Evolutionary conservation across 2,329 filamentous ascomycete genomes (phyloP).

Genomic region (Cladorrhinum sp.): DNA sequence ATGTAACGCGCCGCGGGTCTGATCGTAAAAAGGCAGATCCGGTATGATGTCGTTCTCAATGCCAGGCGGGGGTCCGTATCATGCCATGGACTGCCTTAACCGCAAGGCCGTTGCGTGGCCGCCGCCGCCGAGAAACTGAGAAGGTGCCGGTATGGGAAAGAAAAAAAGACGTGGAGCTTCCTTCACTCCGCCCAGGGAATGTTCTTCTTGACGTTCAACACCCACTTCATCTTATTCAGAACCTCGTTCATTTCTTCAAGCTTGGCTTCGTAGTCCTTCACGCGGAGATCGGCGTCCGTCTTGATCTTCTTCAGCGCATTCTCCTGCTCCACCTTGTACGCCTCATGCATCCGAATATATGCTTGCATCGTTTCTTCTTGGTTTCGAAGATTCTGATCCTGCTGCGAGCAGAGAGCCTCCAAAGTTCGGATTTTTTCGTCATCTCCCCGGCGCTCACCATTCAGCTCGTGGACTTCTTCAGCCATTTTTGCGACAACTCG

Average conservation of each 20-base stretch:
- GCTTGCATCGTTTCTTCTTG: conserved; percentile 59
- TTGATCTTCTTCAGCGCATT: conserved; percentile 59
- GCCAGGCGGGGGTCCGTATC: background rate
- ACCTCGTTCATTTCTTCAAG: conserved; percentile 58
- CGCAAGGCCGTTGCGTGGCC: background rate
- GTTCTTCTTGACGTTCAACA: conserved; percentile 63
- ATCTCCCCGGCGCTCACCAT: conserved; percentile 55
- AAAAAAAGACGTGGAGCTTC: background rate
- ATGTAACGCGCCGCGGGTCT: background rate
- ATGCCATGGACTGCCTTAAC: background rate
- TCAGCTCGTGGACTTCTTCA: conserved; percentile 52
- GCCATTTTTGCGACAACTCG: conserved; percentile 48
- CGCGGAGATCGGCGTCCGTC: conserved; percentile 52
- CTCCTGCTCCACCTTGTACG: conserved; percentile 64
- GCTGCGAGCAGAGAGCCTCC: conserved; percentile 68
- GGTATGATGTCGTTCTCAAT: background rate
- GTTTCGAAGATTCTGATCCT: conserved; percentile 64
- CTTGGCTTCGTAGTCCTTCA: conserved; percentile 58
- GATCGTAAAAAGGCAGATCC: background rate
- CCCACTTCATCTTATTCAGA: conserved; percentile 70
- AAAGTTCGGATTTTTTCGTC: conserved; percentile 63
- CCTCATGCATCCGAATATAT: conserved; percentile 57
- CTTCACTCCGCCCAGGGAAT: conserved; percentile 51
- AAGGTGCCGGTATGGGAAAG: background rate
- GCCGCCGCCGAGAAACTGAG: no score